Evolutionary conservation across 1,139 yeast species (phyloP).

Genomic region (Blastobotrys aristatus): DNA sequence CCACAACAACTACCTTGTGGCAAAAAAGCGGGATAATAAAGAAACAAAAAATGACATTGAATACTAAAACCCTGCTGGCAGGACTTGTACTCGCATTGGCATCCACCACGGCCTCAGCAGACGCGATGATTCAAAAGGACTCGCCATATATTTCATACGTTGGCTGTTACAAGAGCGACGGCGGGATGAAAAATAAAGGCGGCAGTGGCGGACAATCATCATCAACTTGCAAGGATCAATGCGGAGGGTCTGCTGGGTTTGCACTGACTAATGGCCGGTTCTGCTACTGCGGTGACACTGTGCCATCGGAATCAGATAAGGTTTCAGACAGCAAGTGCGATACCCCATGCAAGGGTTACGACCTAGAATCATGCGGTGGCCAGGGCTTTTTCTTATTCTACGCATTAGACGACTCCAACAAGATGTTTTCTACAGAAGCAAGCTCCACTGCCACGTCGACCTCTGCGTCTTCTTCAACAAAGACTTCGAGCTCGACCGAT

Average conservation of each 20-base stretch:
- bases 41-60: too few relatives aligned
- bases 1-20: too few relatives aligned
- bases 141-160: slow-evolving; percentile 1
- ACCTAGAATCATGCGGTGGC: slow-evolving; percentile 55
- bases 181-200: slow-evolving; percentile 12
- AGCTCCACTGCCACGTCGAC: slow-evolving; percentile 14
- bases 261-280: slow-evolving; percentile 53
- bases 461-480: slow-evolving; percentile 17
- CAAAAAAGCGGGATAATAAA: too few relatives aligned
- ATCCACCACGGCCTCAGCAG: neutral
- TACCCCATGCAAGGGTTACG: slow-evolving; percentile 49
- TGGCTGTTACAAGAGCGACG: neutral
- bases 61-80: slow-evolving; percentile 2
- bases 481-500: slow-evolving; percentile 12
- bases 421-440: slow-evolving; percentile 5
- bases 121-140: neutral
- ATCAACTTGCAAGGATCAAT: slow-evolving; percentile 15
- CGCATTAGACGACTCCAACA: neutral
- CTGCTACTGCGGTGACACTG: slow-evolving; percentile 60
- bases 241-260: slow-evolving; percentile 29
- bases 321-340: slow-evolving; percentile 39
- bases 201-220: slow-evolving; percentile 19
- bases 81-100: slow-evolving; percentile 1
- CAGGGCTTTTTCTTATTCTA: slow-evolving; percentile 7
- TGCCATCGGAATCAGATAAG: slow-evolving; percentile 42